These are phyloP conservation scores for Picochlorum sp. DNA, from an alignment of 139 green algal species.

Conservation along the genomic window DNA sequence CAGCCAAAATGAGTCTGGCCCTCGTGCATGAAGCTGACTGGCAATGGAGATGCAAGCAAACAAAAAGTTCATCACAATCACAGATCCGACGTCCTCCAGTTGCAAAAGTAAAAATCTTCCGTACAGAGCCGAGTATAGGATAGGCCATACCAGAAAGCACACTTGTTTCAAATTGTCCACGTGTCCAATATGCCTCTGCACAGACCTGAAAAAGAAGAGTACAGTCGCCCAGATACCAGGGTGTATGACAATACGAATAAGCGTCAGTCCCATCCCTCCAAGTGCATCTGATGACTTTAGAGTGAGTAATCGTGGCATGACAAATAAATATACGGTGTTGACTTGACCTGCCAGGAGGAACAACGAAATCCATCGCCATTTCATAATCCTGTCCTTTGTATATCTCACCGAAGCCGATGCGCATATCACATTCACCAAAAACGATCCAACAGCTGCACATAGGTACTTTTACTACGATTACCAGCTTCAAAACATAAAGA, in stretches of 20 bases:
- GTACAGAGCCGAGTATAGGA: conserved; percentile 34
- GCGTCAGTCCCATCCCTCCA: conserved; percentile 17
- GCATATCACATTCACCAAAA: background rate
- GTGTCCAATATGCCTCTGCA: conserved; percentile 18
- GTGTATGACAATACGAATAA: conserved; percentile 34
- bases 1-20: conserved; percentile 8
- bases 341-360: conserved; percentile 1
- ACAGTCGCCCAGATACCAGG: conserved; percentile 26
- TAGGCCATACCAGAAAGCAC: conserved; percentile 18
- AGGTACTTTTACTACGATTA: background rate
- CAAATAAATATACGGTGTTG: conserved; percentile 16
- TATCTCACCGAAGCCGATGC: background rate
- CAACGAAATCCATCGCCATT: conserved; percentile 13
- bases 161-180: conserved; percentile 19
- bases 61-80: conserved; percentile 21
- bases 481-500: background rate
- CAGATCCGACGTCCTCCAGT: conserved; percentile 13
- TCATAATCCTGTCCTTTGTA: conserved; percentile 19
- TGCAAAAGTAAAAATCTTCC: conserved; percentile 44
- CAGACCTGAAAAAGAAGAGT: conserved; percentile 16
- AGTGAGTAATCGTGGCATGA: conserved; percentile 23
- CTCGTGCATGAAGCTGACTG: conserved; percentile 3
- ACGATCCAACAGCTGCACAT: background rate
- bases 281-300: conserved; percentile 4
- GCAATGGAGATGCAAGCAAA: conserved; percentile 15